Evolutionary conservation across 2,329 filamentous ascomycete species (phyloP).

Genomic region (Arthrobotrys pseudoclavata): DNA sequence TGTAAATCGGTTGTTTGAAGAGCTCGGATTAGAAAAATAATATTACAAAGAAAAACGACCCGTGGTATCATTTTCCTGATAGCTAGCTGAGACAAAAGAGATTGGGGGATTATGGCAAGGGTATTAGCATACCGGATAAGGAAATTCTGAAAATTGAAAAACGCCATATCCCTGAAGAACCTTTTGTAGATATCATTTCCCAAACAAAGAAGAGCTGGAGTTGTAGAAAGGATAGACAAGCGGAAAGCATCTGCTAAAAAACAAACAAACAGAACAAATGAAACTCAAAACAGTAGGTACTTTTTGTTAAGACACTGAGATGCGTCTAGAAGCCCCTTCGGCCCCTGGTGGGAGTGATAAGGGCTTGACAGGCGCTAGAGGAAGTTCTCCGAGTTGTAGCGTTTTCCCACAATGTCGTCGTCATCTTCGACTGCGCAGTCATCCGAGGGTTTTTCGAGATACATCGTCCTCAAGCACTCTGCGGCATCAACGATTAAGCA

Average conservation of each 20-base stretch:
- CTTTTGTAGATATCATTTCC: conserved; percentile 27
- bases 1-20: conserved; percentile 8
- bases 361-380: conserved; percentile 31
- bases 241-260: background rate
- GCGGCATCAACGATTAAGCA: conserved; percentile 47
- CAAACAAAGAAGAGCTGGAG: conserved; percentile 24
- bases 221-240: background rate
- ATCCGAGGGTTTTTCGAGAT: conserved; percentile 26
- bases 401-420: conserved; percentile 22
- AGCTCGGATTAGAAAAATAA: background rate
- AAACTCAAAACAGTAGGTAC: conserved; percentile 8
- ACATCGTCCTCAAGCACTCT: conserved; percentile 47
- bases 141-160: conserved; percentile 20
- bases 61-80: conserved; percentile 19
- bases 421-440: conserved; percentile 53
- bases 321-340: conserved; percentile 18
- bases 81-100: conserved; percentile 7
- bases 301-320: conserved; percentile 19
- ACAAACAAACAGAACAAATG: conserved; percentile 2
- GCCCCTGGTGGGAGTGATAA: conserved; percentile 11
- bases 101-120: conserved; percentile 9
- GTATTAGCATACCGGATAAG: conserved; percentile 26
- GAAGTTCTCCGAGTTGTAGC: conserved; percentile 10
- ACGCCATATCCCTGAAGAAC: conserved; percentile 13
- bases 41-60: conserved; percentile 6